A percentile compares a stretch with the other conserved stretches of the same genome.
These are phyloP conservation scores for Prosopis cineraria DNA, from an alignment of 306 rosid genomes.

Conservation along the genomic window DNA sequence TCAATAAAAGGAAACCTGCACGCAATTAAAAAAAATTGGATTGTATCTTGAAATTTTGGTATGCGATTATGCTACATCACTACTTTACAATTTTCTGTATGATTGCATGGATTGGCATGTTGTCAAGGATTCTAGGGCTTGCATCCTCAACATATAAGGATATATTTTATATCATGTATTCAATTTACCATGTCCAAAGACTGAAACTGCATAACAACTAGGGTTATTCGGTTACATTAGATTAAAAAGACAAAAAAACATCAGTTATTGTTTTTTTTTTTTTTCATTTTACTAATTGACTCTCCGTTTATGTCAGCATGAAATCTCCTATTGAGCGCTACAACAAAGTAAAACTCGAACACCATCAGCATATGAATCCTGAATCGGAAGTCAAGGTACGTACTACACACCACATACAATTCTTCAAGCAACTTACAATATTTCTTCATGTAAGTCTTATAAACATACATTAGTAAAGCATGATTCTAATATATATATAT, in stretches of 20 bases:
- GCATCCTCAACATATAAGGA: not conserved
- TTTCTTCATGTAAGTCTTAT: not conserved
- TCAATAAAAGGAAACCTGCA: no score
- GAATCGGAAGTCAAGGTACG: slow-evolving; percentile 55
- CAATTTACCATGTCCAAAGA: not conserved
- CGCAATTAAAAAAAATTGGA: no score
- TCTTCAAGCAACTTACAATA: not conserved
- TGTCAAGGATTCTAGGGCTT: not conserved
- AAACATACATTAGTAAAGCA: no score
- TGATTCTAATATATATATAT: no score
- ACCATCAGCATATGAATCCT: slow-evolving; percentile 47
- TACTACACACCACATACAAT: slow-evolving; percentile 19
- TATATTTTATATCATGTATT: no score
- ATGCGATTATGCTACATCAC: no score
- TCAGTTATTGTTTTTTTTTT: not conserved
- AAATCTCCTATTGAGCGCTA: slow-evolving; percentile 55
- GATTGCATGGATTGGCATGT: not conserved
- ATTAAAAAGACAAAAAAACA: no score
- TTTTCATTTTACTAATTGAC: not conserved
- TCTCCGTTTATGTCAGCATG: slow-evolving; percentile 46
- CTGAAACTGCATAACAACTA: not conserved
- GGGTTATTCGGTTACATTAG: not conserved
- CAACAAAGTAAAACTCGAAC: slow-evolving; percentile 52
- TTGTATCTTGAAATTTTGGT: no score
- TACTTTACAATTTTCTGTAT: no score